phyloP scores from a whole-genome alignment of 192 early-diverging fungal species.

The Linnemannia elongata region DNA sequence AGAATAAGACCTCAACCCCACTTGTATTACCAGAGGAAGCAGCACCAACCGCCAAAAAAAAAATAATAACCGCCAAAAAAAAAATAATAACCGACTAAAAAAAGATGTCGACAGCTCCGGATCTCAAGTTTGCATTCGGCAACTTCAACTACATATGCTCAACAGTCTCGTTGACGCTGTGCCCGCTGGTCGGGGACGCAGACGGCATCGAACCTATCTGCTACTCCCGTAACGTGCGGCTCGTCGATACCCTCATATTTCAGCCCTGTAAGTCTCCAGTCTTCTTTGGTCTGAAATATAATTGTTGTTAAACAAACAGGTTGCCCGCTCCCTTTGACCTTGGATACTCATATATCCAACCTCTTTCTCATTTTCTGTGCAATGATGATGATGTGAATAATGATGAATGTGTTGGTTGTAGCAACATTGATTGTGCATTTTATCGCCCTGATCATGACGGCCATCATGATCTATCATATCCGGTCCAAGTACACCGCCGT shows the following conservation, averaged over 20 bases:
- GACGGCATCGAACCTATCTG: slow-evolving; percentile 87
- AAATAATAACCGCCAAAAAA: not conserved
- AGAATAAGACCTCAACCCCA: too few relatives aligned
- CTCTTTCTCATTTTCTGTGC: not conserved
- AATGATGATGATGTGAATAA: not conserved
- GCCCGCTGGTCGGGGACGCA: slow-evolving; percentile 85
- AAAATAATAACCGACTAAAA: too few relatives aligned
- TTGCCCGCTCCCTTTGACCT: not conserved
- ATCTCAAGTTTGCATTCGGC: slow-evolving; percentile 55
- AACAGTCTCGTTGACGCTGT: slow-evolving; percentile 86
- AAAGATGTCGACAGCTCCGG: slow-evolving; percentile 19
- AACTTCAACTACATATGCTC: slow-evolving; percentile 92
- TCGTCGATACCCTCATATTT: slow-evolving; percentile 87
- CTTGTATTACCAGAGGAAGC: too few relatives aligned
- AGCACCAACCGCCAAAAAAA: not conserved
- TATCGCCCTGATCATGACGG: slow-evolving; percentile 94
- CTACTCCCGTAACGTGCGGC: slow-evolving; percentile 94
- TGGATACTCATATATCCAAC: not conserved
- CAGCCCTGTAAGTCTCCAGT: slow-evolving; percentile 74
- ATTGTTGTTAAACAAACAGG: not conserved
- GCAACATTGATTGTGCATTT: slow-evolving; percentile 95
- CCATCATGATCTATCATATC: slow-evolving; percentile 99
- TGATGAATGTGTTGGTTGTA: not conserved
- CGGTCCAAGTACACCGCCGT: slow-evolving; percentile 98
- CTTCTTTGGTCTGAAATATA: not conserved